Conservation (phyloP, 306 rosid species). For the Castanea sativa region DNA sequence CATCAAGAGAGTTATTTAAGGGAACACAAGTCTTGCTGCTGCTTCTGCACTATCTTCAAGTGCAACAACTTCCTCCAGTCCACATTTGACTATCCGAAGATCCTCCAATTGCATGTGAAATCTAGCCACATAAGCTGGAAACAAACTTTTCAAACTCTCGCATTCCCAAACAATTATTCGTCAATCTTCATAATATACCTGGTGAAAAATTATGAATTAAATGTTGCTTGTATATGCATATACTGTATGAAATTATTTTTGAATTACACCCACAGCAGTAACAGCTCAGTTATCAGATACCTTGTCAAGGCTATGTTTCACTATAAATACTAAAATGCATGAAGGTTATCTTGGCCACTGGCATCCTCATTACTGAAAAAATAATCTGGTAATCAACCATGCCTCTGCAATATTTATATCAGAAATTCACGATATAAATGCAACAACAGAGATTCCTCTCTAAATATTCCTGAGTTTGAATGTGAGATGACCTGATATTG, state of each 20-base stretch:
- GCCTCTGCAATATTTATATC: not conserved
- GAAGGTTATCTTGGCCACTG: not conserved
- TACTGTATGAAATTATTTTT: not conserved
- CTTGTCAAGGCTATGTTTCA: not conserved
- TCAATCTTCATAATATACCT: not conserved
- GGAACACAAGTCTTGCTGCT: not conserved
- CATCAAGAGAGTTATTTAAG: not conserved
- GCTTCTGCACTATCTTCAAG: too few relatives aligned
- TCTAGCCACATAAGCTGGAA: conserved; percentile 9
- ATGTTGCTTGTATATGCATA: not conserved
- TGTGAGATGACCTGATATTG: not conserved
- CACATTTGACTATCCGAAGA: not conserved
- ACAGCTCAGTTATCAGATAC: not conserved
- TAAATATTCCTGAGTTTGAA: not conserved
- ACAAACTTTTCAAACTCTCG: not conserved
- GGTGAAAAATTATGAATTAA: not conserved
- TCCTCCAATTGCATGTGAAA: not conserved
- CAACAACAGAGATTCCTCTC: not conserved
- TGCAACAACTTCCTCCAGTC: too few relatives aligned
- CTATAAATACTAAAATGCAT: too few relatives aligned
- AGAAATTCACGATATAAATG: not conserved
- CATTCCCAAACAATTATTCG: not conserved
- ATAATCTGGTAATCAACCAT: not conserved
- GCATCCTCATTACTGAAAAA: not conserved
- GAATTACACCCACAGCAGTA: not conserved